These are phyloP conservation scores for Dothidotthia symphoricarpi DNA, from an alignment of 2,329 filamentous ascomycete species.

Conservation along the genomic window DNA sequence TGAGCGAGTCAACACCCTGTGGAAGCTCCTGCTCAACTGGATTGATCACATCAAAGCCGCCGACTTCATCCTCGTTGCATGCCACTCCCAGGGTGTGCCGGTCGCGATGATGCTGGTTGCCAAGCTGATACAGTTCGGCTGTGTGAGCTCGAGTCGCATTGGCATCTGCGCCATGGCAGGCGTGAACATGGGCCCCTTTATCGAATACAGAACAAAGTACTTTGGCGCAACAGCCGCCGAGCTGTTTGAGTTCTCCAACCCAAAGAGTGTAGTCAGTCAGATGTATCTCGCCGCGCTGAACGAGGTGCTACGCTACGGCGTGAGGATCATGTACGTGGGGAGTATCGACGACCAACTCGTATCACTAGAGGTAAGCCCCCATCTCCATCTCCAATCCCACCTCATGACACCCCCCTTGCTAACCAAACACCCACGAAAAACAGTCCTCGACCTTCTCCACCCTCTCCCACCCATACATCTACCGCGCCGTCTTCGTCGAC, in stretches of 20 bases:
- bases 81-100: slow-evolving; percentile 93
- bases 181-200: slow-evolving; percentile 88
- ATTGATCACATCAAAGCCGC: slow-evolving; percentile 84
- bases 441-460: slow-evolving; percentile 82
- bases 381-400: background rate
- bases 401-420: slow-evolving; percentile 1
- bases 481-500: slow-evolving; percentile 93
- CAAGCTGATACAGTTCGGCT: slow-evolving; percentile 87
- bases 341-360: slow-evolving; percentile 98
- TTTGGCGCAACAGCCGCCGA: slow-evolving; percentile 90
- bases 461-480: slow-evolving; percentile 87
- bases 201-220: slow-evolving; percentile 85
- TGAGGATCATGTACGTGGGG: slow-evolving; percentile 81
- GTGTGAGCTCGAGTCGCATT: slow-evolving; percentile 69
- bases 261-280: slow-evolving; percentile 76
- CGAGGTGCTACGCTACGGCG: slow-evolving; percentile 72
- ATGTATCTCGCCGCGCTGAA: slow-evolving; percentile 76
- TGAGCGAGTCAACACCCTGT: slow-evolving; percentile 86
- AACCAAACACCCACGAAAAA: slow-evolving; percentile 53
- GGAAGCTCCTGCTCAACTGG: slow-evolving; percentile 94
- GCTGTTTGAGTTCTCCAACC: slow-evolving; percentile 87
- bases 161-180: slow-evolving; percentile 89
- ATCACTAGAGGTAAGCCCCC: slow-evolving; percentile 69
- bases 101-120: slow-evolving; percentile 90
- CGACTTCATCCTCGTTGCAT: slow-evolving; percentile 88